A percentile compares a stretch with the other conserved stretches of the same genome.
Conservation (phyloP, 2,329 filamentous ascomycete species). For the Pseudocercospora crystallina region DNA sequence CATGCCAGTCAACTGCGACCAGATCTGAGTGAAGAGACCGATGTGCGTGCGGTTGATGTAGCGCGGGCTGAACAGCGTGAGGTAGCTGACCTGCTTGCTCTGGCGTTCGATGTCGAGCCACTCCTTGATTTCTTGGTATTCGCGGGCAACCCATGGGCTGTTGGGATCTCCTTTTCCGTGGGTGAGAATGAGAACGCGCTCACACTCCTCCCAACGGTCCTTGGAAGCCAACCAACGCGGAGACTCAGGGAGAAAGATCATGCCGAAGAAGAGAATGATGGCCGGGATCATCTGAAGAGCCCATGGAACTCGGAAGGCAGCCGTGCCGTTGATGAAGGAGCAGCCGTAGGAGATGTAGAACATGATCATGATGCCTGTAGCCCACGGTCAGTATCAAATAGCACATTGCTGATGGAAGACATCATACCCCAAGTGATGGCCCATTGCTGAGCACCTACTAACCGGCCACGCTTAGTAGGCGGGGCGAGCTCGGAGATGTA, state of each 20-base stretch:
- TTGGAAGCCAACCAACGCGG: conserved; percentile 66
- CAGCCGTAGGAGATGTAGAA: conserved; percentile 60
- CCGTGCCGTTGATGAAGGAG: conserved; percentile 58
- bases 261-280: conserved; percentile 42
- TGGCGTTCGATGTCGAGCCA: conserved; percentile 68
- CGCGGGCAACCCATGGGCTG: conserved; percentile 60
- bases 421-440: conserved; percentile 65
- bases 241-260: conserved; percentile 65
- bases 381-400: conserved; percentile 61
- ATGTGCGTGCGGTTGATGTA: conserved; percentile 74
- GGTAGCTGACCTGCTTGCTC: conserved; percentile 67
- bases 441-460: conserved; percentile 72
- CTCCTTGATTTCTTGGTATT: conserved; percentile 67
- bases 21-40: conserved; percentile 71
- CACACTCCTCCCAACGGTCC: conserved; percentile 62
- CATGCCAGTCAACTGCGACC: conserved; percentile 65
- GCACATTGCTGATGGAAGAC: conserved; percentile 32
- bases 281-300: conserved; percentile 53
- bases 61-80: conserved; percentile 70
- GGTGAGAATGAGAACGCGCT: conserved; percentile 61
- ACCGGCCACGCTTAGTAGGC: conserved; percentile 58
- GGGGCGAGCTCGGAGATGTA: conserved; percentile 68
- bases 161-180: conserved; percentile 53
- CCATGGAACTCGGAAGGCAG: conserved; percentile 36
- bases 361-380: conserved; percentile 24